A percentile compares a stretch with the other conserved stretches of the same genome.
phyloP scores from a whole-genome alignment of 345 rosid genomes.

The Eucalyptus pauciflora region DNA sequence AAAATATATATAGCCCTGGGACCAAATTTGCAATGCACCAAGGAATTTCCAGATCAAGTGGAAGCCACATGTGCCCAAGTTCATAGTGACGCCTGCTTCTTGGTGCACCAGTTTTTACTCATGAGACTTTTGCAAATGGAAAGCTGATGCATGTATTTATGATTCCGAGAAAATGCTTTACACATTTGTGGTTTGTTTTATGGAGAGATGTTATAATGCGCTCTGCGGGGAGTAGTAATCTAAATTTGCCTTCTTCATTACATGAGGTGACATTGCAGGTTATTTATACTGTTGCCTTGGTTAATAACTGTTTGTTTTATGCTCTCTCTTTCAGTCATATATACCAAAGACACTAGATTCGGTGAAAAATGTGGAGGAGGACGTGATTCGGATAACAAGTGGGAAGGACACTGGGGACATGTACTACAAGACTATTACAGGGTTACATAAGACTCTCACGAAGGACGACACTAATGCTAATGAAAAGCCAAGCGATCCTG shows the following conservation, averaged over 20 bases:
- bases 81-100: neutral
- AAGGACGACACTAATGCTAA: conserved; percentile 2
- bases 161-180: neutral
- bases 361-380: conserved; percentile 71
- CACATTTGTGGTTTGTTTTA: neutral
- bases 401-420: conserved; percentile 72
- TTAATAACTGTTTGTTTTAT: neutral
- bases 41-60: neutral
- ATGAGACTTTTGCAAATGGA: neutral
- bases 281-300: neutral
- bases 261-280: neutral
- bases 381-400: conserved; percentile 56
- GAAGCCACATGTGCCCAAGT: neutral
- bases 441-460: conserved; percentile 63
- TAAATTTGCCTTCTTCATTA: neutral
- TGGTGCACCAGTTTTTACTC: neutral
- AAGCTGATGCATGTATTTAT: neutral
- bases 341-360: conserved; percentile 80
- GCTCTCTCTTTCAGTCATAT: conserved; percentile 39
- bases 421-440: conserved; percentile 75
- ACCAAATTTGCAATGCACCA: neutral
- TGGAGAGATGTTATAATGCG: neutral
- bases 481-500: neutral
- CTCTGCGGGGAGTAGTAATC: neutral
- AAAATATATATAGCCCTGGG: neutral